These are phyloP conservation scores for Xerocomellus chrysenteron DNA, from an alignment of 768 basidiomycete species.

Conservation along the genomic window DNA sequence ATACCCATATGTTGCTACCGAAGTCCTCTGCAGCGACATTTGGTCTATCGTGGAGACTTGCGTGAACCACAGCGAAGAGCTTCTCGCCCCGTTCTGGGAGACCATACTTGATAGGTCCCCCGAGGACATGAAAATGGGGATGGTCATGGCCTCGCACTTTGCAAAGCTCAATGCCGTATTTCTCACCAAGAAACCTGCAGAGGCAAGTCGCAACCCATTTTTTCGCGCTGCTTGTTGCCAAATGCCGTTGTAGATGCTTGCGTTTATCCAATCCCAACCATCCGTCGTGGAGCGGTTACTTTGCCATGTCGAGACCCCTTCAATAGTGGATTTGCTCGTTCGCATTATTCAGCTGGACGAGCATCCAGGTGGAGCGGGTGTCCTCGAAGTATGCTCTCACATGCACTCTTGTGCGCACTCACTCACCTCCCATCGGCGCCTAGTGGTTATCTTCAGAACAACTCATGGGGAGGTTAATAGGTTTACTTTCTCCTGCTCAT, in stretches of 20 bases:
- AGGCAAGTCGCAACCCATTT: constrained; percentile 52
- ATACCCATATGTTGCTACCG: constrained; percentile 90
- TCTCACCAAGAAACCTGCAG: constrained; percentile 82
- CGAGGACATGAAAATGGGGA: constrained; percentile 85
- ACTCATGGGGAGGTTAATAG: constrained; percentile 78
- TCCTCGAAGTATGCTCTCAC: constrained; percentile 74
- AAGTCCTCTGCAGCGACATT: constrained; percentile 93
- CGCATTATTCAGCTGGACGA: constrained; percentile 91
- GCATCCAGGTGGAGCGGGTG: constrained; percentile 73
- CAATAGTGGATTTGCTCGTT: constrained; percentile 88
- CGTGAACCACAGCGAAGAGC: constrained; percentile 63
- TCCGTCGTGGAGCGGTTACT: constrained; percentile 79
- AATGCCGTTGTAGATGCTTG: constrained; percentile 69
- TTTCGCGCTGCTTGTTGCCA: constrained; percentile 18
- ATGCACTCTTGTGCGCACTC: constrained; percentile 30
- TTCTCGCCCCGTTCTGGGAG: constrained; percentile 91
- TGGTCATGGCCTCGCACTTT: constrained; percentile 89
- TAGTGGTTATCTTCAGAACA: constrained; percentile 88
- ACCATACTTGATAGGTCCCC: constrained; percentile 74
- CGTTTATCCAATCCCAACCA: constrained; percentile 84
- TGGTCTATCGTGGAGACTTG: constrained; percentile 94
- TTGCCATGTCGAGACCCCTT: constrained; percentile 81
- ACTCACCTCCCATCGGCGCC: constrained; percentile 30
- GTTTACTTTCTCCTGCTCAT: constrained; percentile 76
- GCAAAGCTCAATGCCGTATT: constrained; percentile 91